Percentiles rank a stretch among this genome's conserved stretches.
Evolutionary conservation across 768 basidiomycete genomes (phyloP).

Genomic region (Ramaria sp.): DNA sequence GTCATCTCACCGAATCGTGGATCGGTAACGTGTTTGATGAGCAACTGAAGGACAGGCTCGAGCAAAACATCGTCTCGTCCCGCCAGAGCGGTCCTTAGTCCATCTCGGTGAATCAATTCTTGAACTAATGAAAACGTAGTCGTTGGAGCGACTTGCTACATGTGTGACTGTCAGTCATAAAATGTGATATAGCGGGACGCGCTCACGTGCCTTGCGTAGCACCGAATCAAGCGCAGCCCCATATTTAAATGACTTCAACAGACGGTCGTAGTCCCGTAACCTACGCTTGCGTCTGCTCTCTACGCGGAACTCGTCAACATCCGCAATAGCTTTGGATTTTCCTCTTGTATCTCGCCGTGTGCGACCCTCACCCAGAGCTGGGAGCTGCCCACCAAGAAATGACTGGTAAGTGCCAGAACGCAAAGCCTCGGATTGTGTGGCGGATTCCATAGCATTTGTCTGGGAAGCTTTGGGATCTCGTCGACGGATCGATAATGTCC

Average conservation of each 20-base stretch:
- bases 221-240: conserved; percentile 90
- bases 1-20: conserved; percentile 89
- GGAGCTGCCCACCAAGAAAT: conserved; percentile 43
- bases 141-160: conserved; percentile 69
- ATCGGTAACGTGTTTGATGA: conserved; percentile 78
- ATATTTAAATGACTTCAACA: conserved; percentile 89
- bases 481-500: conserved; percentile 92
- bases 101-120: conserved; percentile 89
- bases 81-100: conserved; percentile 71
- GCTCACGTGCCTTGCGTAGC: conserved; percentile 55
- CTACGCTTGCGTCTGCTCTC: conserved; percentile 60
- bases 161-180: neutral
- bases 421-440: conserved; percentile 29
- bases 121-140: conserved; percentile 86
- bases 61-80: conserved; percentile 90
- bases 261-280: conserved; percentile 78
- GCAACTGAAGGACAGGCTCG: conserved; percentile 80
- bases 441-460: conserved; percentile 22
- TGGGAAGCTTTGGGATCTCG: conserved; percentile 72
- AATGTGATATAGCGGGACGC: neutral
- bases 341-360: conserved; percentile 32
- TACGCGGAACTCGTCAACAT: conserved; percentile 67
- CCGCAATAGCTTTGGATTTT: conserved; percentile 41
- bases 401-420: conserved; percentile 55
- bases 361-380: conserved; percentile 37